Percentiles rank a stretch among this genome's conserved stretches.
phyloP scores from a whole-genome alignment of 305 asterid species.

The Rubia balearica region DNA sequence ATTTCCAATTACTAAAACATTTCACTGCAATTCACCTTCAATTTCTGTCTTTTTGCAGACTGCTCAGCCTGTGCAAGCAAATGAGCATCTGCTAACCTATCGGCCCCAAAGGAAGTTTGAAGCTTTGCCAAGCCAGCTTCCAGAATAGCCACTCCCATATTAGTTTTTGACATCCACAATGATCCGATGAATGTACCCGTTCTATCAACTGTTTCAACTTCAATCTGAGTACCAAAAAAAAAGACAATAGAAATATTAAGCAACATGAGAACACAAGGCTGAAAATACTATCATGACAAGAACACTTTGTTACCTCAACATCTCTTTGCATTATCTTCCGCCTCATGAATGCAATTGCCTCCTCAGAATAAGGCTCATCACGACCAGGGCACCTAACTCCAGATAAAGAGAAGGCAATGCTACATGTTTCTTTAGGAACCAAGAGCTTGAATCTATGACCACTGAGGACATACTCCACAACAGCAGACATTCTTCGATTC shows the following conservation, averaged over 20 bases:
- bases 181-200: slow-evolving; percentile 97
- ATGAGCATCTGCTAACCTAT: slow-evolving; percentile 81
- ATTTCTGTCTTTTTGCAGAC: slow-evolving; percentile 79
- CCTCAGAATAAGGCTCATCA: slow-evolving; percentile 80
- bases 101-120: slow-evolving; percentile 74
- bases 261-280: not conserved
- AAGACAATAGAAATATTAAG: not conserved
- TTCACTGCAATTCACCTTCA: slow-evolving; percentile 49
- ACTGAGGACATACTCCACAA: slow-evolving; percentile 91
- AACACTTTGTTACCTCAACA: slow-evolving; percentile 59
- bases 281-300: slow-evolving; percentile 2
- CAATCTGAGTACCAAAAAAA: slow-evolving; percentile 41
- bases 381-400: slow-evolving; percentile 99
- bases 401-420: slow-evolving; percentile 80
- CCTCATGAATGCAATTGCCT: slow-evolving; percentile 97
- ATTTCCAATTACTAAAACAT: not conserved
- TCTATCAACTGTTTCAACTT: slow-evolving; percentile 94
- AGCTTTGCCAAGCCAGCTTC: slow-evolving; percentile 97
- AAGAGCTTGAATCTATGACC: slow-evolving; percentile 88
- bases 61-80: slow-evolving; percentile 86
- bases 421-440: slow-evolving; percentile 91
- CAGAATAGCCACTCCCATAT: slow-evolving; percentile 64
- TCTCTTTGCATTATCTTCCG: slow-evolving; percentile 99
- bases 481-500: slow-evolving; percentile 81
- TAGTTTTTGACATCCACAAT: slow-evolving; percentile 72